A percentile compares a stretch with the other conserved stretches of the same genome.
phyloP scores from a whole-genome alignment of 176 grass and related monocot genomes.

The Hyparrhenia diplandra region DNA sequence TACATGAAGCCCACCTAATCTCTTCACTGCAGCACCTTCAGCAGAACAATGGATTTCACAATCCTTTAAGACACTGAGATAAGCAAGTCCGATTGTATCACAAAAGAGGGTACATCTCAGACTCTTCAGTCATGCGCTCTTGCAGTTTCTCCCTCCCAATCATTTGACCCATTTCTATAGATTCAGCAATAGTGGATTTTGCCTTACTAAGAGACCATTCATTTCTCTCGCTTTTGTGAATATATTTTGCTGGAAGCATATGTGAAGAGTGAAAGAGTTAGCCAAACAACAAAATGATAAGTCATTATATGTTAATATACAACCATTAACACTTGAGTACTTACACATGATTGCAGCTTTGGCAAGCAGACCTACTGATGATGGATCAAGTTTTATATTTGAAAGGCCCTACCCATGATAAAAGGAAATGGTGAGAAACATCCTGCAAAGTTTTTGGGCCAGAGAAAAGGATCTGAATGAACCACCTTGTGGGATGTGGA shows the following conservation, averaged over 20 bases:
- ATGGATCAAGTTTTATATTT: slow-evolving; percentile 72
- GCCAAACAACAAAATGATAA: slow-evolving; percentile 14
- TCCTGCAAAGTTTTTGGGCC: not conserved
- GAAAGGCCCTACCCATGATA: slow-evolving; percentile 55
- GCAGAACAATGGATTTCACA: slow-evolving; percentile 76
- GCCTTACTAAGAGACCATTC: slow-evolving; percentile 66
- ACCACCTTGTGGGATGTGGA: slow-evolving; percentile 62
- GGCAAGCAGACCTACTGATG: slow-evolving; percentile 72
- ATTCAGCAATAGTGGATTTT: slow-evolving; percentile 59
- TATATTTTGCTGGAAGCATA: slow-evolving; percentile 78
- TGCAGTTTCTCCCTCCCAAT: slow-evolving; percentile 69
- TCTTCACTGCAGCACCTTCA: slow-evolving; percentile 85
- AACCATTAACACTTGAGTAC: slow-evolving; percentile 2
- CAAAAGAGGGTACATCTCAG: slow-evolving; percentile 65
- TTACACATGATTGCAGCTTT: slow-evolving; percentile 80
- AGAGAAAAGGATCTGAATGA: not conserved
- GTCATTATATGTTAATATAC: not conserved
- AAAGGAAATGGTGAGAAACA: slow-evolving; percentile 19
- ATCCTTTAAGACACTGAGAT: slow-evolving; percentile 70
- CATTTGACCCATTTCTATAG: slow-evolving; percentile 72
- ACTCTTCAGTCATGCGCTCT: slow-evolving; percentile 50
- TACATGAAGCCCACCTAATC: slow-evolving; percentile 94
- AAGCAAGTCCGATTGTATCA: slow-evolving; percentile 71
- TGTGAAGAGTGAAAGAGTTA: slow-evolving; percentile 24
- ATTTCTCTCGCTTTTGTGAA: slow-evolving; percentile 60